Base-by-base conservation (phyloP, 768 basidiomycete species). In the Pleurotus ostreatus region DNA sequence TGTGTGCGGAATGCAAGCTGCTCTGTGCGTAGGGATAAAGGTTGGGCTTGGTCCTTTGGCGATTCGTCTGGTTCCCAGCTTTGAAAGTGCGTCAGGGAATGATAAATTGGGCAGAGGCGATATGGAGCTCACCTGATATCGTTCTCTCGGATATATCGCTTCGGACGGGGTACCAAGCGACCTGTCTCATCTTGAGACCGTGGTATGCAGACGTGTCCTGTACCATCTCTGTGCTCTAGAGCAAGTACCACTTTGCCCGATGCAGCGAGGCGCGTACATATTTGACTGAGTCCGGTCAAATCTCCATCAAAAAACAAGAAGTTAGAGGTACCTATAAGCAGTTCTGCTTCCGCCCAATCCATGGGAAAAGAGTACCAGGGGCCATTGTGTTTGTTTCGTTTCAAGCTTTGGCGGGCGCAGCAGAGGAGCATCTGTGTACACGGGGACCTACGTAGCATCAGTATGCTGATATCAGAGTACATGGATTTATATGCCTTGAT, bases 181-280 rank as follows among this genome's bases (percentile, higher is more conserved):
- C 72, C 69, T 59, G 64, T 63, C 25, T 53, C 44, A 55, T 61
- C 61, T 69, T 70, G 71, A 52, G 64, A 67, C 39, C 70, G 71
- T 44, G 75, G 70, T 45, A 77, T 68, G 58, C 74, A 78, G 3
- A 72, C 78, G 0, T 84, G 83, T 2, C 80, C 85, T 3, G 87
- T 86, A 0, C 92, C 92, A 66, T 95, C 94, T 8, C 86, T 79
- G 66, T 94, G 93, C 64, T 94, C 90, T 20, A 94, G 65, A 4
- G 90, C 86, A 44, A 92, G 75, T 2, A 96, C 92, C 4, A 94
- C 83, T 58, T 80, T 85, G 2, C 94, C 94, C 38, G 86, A 77
- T 3, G 88, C 82, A 3, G 93, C 94, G 18, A 94, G 67, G 20
- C 80, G 78, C 2, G 80, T 75, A 65, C 91, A 93, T 57, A 88